A percentile compares a stretch with the other conserved stretches of the same genome.
phyloP scores from a whole-genome alignment of 2,329 filamentous ascomycete genomes.

The Trichoderma sp. region DNA sequence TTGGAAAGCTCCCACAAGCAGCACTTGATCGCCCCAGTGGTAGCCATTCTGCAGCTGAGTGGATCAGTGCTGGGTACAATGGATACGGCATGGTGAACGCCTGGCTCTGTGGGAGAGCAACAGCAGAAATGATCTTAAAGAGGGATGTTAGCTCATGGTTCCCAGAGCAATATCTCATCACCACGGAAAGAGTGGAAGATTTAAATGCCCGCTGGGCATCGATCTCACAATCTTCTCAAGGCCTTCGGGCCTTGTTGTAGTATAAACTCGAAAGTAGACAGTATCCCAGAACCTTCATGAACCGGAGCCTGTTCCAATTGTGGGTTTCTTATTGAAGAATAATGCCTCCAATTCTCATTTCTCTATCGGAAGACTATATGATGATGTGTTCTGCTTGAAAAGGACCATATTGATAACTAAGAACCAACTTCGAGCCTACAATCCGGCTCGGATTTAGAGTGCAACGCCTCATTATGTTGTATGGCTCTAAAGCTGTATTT shows the following conservation, averaged over 20 bases:
- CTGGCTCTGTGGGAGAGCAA: background rate
- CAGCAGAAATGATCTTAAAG: background rate
- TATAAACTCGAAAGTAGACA: background rate
- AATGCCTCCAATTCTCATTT: background rate
- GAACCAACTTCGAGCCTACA: background rate
- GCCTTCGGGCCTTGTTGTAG: background rate
- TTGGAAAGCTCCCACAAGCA: background rate
- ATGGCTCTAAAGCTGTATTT: background rate
- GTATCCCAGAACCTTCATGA: background rate
- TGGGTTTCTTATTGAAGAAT: background rate
- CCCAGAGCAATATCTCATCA: background rate
- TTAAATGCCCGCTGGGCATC: background rate
- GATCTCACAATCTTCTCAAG: background rate
- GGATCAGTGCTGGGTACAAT: background rate
- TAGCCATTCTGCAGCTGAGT: background rate
- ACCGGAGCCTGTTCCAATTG: background rate
- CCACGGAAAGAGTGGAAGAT: background rate
- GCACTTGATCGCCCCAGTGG: background rate
- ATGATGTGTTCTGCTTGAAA: background rate
- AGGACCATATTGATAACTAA: background rate
- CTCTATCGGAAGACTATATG: background rate
- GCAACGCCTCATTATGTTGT: background rate
- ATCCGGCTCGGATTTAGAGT: background rate
- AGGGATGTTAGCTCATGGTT: background rate
- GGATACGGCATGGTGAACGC: background rate